Evolutionary conservation across 768 basidiomycete species (phyloP).

Genomic region (Gelatoporia subvermispora): DNA sequence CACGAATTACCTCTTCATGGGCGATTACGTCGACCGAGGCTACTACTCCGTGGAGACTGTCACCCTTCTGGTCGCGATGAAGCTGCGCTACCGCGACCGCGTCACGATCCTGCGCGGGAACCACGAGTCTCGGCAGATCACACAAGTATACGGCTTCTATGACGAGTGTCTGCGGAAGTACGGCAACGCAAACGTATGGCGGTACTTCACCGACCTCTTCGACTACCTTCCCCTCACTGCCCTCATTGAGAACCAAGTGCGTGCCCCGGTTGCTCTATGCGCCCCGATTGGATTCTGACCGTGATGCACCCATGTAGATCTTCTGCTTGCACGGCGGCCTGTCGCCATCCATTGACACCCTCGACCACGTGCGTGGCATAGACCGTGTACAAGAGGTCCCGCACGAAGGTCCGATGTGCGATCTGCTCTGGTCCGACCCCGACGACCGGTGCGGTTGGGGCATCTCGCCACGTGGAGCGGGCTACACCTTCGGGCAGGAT

Average conservation of each 20-base stretch:
- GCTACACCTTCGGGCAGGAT: constrained; percentile 98
- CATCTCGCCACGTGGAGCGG: constrained; percentile 96
- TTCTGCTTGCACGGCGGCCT: constrained; percentile 98
- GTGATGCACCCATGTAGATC: constrained; percentile 52
- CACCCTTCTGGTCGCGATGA: constrained; percentile 93
- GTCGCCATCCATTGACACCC: constrained; percentile 98
- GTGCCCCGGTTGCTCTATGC: constrained; percentile 28
- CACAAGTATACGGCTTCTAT: constrained; percentile 99
- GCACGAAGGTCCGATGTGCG: constrained; percentile 99
- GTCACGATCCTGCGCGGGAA: constrained; percentile 98
- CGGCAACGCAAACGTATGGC: constrained; percentile 99
- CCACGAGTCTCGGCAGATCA: constrained; percentile 99
- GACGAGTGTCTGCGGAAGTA: constrained; percentile 99
- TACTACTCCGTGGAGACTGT: constrained; percentile 99
- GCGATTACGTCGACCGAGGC: constrained; percentile 98
- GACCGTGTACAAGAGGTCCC: constrained; percentile 99
- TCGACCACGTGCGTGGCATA: constrained; percentile 98
- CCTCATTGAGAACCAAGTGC: constrained; percentile 96
- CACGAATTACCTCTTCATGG: constrained; percentile 99
- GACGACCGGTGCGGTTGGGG: constrained; percentile 99
- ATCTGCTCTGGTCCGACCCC: constrained; percentile 98
- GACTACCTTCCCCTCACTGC: constrained; percentile 97
- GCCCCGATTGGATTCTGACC: not conserved
- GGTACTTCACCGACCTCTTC: constrained; percentile 97
- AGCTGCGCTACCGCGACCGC: constrained; percentile 95